Conservation (phyloP, 495 filamentous ascomycete genomes). For the Cercophora newfieldiana region DNA sequence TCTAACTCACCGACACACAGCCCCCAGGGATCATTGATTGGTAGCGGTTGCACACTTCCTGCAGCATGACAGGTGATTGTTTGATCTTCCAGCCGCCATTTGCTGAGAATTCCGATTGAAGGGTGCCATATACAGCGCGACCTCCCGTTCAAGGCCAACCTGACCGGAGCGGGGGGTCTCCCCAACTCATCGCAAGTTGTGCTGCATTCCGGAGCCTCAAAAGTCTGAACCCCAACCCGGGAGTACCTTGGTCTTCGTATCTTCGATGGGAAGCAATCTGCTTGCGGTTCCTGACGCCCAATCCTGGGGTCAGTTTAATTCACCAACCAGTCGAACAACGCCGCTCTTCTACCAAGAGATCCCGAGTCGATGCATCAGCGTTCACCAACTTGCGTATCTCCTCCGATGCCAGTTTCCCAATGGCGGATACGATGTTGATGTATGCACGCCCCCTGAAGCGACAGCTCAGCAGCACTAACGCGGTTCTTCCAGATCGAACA, state of each 20-base stretch:
- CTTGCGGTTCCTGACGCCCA: not conserved
- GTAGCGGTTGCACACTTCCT: not conserved
- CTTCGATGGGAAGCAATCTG: not conserved
- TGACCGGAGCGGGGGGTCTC: not conserved
- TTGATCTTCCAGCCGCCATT: not conserved
- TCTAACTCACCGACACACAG: not conserved
- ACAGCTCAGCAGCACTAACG: not conserved
- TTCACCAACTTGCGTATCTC: not conserved
- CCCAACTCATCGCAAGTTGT: not conserved
- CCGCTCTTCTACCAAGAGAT: not conserved
- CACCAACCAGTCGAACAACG: not conserved
- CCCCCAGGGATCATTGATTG: not conserved
- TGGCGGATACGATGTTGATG: conserved; percentile 2
- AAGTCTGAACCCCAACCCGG: not conserved
- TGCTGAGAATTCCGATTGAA: not conserved
- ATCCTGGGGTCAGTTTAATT: not conserved
- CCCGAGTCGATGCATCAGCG: not conserved
- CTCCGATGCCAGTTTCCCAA: not conserved
- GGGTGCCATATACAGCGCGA: not conserved
- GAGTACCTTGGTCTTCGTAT: not conserved
- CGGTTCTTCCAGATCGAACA: not conserved
- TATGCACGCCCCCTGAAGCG: not conserved
- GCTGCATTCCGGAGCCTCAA: not conserved
- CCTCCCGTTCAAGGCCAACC: not conserved
- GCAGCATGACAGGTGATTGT: not conserved